A percentile compares a stretch with the other conserved stretches of the same genome.
Conservation (phyloP, 129 eudicot genomes). For the Saussurea involucrata region DNA sequence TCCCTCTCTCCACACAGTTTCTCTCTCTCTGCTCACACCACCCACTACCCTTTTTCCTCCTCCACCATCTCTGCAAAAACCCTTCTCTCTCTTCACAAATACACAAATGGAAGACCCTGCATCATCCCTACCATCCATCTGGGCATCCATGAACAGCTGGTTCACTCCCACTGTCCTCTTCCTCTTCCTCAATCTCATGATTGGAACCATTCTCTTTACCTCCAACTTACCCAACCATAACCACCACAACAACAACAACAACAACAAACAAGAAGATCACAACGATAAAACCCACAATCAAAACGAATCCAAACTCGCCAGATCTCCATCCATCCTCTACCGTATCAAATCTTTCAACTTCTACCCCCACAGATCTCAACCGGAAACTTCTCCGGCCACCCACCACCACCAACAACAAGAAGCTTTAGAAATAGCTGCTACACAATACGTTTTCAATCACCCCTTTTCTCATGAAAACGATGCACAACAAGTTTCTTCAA, state of each 20-base stretch:
- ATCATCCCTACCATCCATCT: constrained; percentile 39
- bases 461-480: constrained; percentile 33
- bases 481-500: constrained; percentile 11
- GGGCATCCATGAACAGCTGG: constrained; percentile 81
- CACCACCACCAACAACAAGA: constrained; percentile 14
- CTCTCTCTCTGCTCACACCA: constrained; percentile 14
- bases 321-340: constrained; percentile 66
- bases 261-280: constrained; percentile 21
- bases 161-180: constrained; percentile 86
- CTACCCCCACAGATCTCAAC: constrained; percentile 34
- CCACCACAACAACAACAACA: not conserved
- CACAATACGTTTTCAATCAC: constrained; percentile 34
- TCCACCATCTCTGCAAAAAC: constrained; percentile 17
- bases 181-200: constrained; percentile 78
- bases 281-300: constrained; percentile 7
- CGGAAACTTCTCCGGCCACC: constrained; percentile 4
- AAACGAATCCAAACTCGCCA: constrained; percentile 28
- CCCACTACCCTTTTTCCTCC: constrained; percentile 15
- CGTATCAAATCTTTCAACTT: constrained; percentile 69
- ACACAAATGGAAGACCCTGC: constrained; percentile 66
- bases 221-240: constrained; percentile 38
- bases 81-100: constrained; percentile 3
- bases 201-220: constrained; percentile 74
- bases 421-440: constrained; percentile 27
- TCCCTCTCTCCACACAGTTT: constrained; percentile 1